Percentiles rank a stretch among this genome's conserved stretches.
Evolutionary conservation across 352 stramenopile genomes (phyloP).

Genomic region (Globisporangium perplexum): DNA sequence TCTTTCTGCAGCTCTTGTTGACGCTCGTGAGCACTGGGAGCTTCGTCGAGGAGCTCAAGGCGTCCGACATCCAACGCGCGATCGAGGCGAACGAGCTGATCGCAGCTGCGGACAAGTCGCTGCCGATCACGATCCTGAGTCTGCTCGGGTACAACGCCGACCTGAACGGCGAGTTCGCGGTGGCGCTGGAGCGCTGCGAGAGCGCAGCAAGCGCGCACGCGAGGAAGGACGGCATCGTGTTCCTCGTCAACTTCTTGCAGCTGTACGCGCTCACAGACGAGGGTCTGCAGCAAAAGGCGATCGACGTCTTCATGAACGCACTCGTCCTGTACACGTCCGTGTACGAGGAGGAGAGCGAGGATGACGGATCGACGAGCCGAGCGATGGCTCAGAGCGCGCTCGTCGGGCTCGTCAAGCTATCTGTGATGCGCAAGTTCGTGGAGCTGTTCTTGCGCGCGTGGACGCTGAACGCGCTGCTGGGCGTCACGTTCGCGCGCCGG

Average conservation of each 20-base stretch:
- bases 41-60: constrained; percentile 55
- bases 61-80: constrained; percentile 28
- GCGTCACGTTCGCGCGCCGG: constrained; percentile 29
- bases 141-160: constrained; percentile 67
- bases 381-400: constrained; percentile 23
- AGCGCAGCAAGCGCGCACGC: constrained; percentile 11
- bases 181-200: constrained; percentile 35
- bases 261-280: constrained; percentile 54
- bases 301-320: constrained; percentile 47
- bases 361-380: constrained; percentile 7
- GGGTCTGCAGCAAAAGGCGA: constrained; percentile 33
- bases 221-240: constrained; percentile 35
- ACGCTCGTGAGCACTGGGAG: constrained; percentile 46
- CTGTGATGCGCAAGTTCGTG: constrained; percentile 32
- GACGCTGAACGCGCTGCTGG: constrained; percentile 39
- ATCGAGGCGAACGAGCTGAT: constrained; percentile 64
- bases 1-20: constrained; percentile 47
- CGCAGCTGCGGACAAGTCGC: constrained; percentile 36
- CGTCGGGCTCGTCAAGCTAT: constrained; percentile 31
- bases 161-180: constrained; percentile 56
- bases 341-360: constrained; percentile 8
- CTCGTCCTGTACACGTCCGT: constrained; percentile 20
- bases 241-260: constrained; percentile 61
- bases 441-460: constrained; percentile 45
- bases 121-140: constrained; percentile 53